phyloP scores from a whole-genome alignment of 495 filamentous ascomycete genomes.

The Aspergillus incahuasiensis region DNA sequence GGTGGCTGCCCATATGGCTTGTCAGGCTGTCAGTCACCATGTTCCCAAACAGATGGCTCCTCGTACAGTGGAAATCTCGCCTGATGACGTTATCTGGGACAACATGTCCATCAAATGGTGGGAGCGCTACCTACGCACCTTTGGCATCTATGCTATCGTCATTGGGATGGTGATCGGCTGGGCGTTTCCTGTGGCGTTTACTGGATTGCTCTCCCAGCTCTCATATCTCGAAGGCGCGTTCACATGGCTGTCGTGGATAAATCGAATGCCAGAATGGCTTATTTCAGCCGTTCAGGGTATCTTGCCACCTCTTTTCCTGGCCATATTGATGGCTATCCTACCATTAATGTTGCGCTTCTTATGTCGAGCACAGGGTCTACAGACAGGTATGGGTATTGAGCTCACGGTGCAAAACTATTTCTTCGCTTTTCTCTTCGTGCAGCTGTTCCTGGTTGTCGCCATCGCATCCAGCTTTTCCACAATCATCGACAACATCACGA shows the following conservation, averaged over 20 bases:
- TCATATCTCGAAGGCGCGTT: constrained; percentile 59
- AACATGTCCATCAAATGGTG: constrained; percentile 98
- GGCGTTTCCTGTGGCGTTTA: constrained; percentile 88
- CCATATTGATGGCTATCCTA: constrained; percentile 73
- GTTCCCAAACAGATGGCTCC: constrained; percentile 92
- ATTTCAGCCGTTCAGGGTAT: constrained; percentile 80
- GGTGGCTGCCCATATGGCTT: constrained; percentile 96
- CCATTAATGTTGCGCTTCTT: constrained; percentile 75
- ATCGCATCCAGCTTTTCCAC: constrained; percentile 75
- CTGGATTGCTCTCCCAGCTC: constrained; percentile 74
- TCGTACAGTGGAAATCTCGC: constrained; percentile 85
- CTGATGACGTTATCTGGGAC: constrained; percentile 92
- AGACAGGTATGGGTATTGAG: constrained; percentile 77
- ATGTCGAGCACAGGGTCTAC: constrained; percentile 68
- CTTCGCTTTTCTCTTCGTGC: constrained; percentile 91
- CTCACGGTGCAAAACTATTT: constrained; percentile 87
- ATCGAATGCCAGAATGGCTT: constrained; percentile 54
- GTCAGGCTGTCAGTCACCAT: constrained; percentile 87
- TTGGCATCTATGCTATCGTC: constrained; percentile 60
- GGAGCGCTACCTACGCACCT: constrained; percentile 75
- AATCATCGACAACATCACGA: constrained; percentile 56
- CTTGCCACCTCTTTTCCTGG: constrained; percentile 72
- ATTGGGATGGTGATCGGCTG: constrained; percentile 78
- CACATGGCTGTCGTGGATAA: constrained; percentile 67
- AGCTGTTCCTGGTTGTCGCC: constrained; percentile 90